Percentiles rank a stretch among this genome's conserved stretches.
These are phyloP conservation scores for Blastomyces parvus DNA, from an alignment of 2,329 filamentous ascomycete genomes.

Conservation along the genomic window DNA sequence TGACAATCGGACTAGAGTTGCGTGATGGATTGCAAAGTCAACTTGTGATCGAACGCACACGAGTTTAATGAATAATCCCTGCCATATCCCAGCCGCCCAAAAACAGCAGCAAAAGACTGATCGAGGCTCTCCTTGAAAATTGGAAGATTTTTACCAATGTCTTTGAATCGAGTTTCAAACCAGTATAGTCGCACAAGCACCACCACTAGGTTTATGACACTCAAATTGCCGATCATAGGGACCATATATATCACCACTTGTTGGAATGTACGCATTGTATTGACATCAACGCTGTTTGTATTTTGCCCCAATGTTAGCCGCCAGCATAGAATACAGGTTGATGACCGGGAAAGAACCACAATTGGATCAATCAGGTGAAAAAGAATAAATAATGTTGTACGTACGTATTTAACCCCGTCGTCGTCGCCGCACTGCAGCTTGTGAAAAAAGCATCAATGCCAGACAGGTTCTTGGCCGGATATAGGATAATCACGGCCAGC, in stretches of 20 bases:
- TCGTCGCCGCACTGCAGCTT: slow-evolving; percentile 42
- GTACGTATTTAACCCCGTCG: slow-evolving; percentile 45
- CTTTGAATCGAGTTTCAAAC: slow-evolving; percentile 41
- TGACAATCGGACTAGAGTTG: slow-evolving; percentile 4
- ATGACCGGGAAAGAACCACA: not conserved
- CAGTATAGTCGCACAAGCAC: slow-evolving; percentile 42
- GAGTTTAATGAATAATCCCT: not conserved
- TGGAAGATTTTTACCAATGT: slow-evolving; percentile 23
- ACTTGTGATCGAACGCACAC: not conserved
- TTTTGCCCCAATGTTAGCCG: not conserved
- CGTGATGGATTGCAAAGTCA: not conserved
- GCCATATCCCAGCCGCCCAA: not conserved
- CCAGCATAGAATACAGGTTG: not conserved
- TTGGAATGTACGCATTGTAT: slow-evolving; percentile 42
- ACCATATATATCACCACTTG: slow-evolving; percentile 45
- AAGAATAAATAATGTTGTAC: slow-evolving; percentile 14
- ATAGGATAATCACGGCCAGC: slow-evolving; percentile 30
- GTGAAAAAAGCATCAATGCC: slow-evolving; percentile 45
- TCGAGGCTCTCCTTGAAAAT: not conserved
- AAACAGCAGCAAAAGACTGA: not conserved
- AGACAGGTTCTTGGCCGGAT: slow-evolving; percentile 32
- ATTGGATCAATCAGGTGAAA: not conserved
- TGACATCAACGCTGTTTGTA: slow-evolving; percentile 40
- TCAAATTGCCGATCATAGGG: slow-evolving; percentile 42
- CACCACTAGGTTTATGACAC: slow-evolving; percentile 43